Evolutionary conservation across 176 grass and related monocot genomes (phyloP).

Genomic region (Carex pumila): DNA sequence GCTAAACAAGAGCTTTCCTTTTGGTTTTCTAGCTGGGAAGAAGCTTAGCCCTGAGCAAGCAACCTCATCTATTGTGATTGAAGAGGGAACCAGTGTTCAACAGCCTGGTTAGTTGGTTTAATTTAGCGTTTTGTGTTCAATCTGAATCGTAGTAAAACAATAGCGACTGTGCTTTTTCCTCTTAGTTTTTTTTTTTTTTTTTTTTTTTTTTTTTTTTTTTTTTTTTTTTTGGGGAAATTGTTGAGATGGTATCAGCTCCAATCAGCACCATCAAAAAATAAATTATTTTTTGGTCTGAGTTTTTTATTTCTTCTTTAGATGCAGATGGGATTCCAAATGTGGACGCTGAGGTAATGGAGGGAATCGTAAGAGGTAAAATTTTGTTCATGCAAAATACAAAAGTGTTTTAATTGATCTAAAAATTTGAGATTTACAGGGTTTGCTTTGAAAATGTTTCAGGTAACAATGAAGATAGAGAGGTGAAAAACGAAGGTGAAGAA

Average conservation of each 20-base stretch:
- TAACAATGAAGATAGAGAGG: slow-evolving; percentile 2
- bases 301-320: background rate
- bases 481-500: background rate
- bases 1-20: background rate
- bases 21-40: slow-evolving; percentile 5
- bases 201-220: no score
- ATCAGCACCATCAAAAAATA: background rate
- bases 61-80: slow-evolving; percentile 25
- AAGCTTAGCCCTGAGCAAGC: slow-evolving; percentile 31
- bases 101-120: slow-evolving; percentile 12
- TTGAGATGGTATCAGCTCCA: background rate
- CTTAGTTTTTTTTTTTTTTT: background rate
- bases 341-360: background rate
- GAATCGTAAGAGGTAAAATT: slow-evolving; percentile 1
- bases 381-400: background rate
- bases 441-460: slow-evolving; percentile 22
- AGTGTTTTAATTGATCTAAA: slow-evolving; percentile 3
- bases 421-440: slow-evolving; percentile 6
- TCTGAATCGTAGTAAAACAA: background rate
- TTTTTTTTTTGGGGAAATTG: background rate
- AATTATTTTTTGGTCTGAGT: background rate
- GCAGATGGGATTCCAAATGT: slow-evolving; percentile 6
- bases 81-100: slow-evolving; percentile 6
- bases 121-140: background rate
- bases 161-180: background rate